Conservation (phyloP, 192 early-diverging fungal species). For the Spizellomyces punctatus region DNA sequence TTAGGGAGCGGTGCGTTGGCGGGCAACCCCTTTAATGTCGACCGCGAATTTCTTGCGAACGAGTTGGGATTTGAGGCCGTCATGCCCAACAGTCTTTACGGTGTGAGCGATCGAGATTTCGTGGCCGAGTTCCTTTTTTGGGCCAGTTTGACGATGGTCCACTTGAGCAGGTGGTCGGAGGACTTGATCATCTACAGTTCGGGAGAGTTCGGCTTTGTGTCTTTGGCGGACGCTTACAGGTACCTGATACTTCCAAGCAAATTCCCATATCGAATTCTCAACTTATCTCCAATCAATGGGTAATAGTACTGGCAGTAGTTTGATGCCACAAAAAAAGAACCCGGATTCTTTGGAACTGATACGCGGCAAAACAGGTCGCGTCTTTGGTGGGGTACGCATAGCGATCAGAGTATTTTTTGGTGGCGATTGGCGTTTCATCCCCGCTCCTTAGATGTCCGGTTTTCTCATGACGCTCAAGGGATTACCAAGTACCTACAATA, state of each 20-base stretch:
- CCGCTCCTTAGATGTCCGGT: slow-evolving; percentile 68
- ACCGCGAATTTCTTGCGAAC: slow-evolving; percentile 84
- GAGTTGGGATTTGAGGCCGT: slow-evolving; percentile 86
- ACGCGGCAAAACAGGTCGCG: slow-evolving; percentile 94
- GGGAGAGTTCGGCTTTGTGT: slow-evolving; percentile 93
- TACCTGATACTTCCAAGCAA: neutral
- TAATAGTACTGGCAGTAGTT: slow-evolving; percentile 86
- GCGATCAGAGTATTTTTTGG: slow-evolving; percentile 30
- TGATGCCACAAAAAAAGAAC: slow-evolving; percentile 99
- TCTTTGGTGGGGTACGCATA: slow-evolving; percentile 75
- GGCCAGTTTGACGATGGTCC: slow-evolving; percentile 88
- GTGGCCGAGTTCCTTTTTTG: slow-evolving; percentile 97
- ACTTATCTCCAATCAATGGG: slow-evolving; percentile 6
- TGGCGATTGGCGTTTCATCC: neutral
- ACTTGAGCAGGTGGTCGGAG: slow-evolving; percentile 87
- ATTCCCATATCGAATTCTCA: neutral
- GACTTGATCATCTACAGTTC: slow-evolving; percentile 95
- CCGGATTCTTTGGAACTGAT: slow-evolving; percentile 94
- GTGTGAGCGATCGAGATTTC: slow-evolving; percentile 95
- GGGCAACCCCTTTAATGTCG: slow-evolving; percentile 95
- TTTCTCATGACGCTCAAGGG: slow-evolving; percentile 99
- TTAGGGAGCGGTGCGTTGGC: slow-evolving; percentile 94
- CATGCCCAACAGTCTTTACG: slow-evolving; percentile 89
- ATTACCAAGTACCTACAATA: slow-evolving; percentile 97
- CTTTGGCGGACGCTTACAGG: slow-evolving; percentile 91